Evolutionary conservation across 768 basidiomycete species (phyloP), one percentile per base, ranked within the genome.

Genomic region (Leccinum barrowsii): DNA sequence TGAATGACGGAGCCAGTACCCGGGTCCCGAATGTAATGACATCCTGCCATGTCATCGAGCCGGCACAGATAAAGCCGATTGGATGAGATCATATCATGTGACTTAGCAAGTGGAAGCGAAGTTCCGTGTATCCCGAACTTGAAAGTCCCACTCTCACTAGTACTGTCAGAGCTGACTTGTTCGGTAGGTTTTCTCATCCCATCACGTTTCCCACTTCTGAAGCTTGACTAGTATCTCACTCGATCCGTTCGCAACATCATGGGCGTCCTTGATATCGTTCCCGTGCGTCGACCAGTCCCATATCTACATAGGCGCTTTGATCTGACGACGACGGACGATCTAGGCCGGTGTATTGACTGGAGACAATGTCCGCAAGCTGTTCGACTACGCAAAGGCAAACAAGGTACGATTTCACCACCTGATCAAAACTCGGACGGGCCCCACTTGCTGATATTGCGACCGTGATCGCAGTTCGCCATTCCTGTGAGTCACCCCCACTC

Each of bases 281-380:
- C 91, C 55, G 90, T 93, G 71, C 63, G 89, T 78, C 11, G 13
- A 8, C n/a, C 30, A 47, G 47, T 13, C 37, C 7, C 24, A 32
- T 46, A 10, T 30, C n/a, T 4, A 8, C 21, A 49, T 7, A 37
- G 8, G 12, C 21, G 50, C 34, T 19, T 34, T 21, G 56, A 65
- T 60, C 49, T 57, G 28, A 59, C 47, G 50, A 22, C 5, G 19
- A 47, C 46, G 40, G 3, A 40, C 54, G 17, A 47, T 58, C 53
- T 52, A 96, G 94, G 81, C 93, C 73, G 96, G 96, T 63, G 96
- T 99, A 61, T 77, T 99, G 72, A 95, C 94, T 59, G 96, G 96
- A 74, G 90, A 95, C 65, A 85, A 98, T 73, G 90, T 93, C 67
- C 86, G 93, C 76, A 95, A 94, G 76, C 77, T 99, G 71, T 96